A percentile compares a stretch with the other conserved stretches of the same genome.
phyloP scores from a whole-genome alignment of 441 rosid genomes.

The Erodium moschatum region DNA sequence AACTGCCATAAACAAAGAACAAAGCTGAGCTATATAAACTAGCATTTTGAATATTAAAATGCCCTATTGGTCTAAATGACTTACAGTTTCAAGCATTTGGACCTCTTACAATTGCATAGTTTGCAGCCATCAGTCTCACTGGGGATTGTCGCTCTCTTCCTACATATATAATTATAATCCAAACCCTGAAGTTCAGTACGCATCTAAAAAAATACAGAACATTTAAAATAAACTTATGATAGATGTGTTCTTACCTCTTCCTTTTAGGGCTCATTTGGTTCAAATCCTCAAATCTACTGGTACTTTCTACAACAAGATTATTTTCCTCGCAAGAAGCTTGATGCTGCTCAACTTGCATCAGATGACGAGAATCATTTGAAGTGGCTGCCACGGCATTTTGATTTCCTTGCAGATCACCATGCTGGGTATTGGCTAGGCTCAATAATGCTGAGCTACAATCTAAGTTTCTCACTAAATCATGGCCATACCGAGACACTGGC shows the following conservation, averaged over 20 bases:
- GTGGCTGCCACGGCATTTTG: constrained; percentile 11
- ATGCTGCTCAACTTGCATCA: constrained; percentile 16
- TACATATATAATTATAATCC: constrained; percentile 10
- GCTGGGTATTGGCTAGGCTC: too few species aligned
- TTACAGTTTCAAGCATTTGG: constrained; percentile 52
- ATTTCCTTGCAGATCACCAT: constrained; percentile 15
- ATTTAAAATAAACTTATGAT: not conserved
- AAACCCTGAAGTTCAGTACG: not conserved
- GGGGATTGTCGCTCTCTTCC: constrained; percentile 27
- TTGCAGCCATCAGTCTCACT: constrained; percentile 24
- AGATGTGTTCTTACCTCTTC: constrained; percentile 25
- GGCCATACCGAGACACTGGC: constrained; percentile 3
- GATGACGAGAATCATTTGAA: constrained; percentile 13
- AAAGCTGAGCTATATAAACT: constrained; percentile 14
- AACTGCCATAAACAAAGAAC: constrained; percentile 30
- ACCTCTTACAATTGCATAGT: constrained; percentile 39
- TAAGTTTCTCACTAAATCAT: constrained; percentile 10
- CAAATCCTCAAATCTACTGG: constrained; percentile 16
- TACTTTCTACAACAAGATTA: constrained; percentile 16
- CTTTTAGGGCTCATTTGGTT: constrained; percentile 23
- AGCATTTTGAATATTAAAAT: constrained; percentile 40
- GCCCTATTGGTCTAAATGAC: constrained; percentile 36
- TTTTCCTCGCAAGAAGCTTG: constrained; percentile 18
- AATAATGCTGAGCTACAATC: constrained; percentile 7
- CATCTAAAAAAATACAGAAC: not conserved